Base-by-base conservation (phyloP, 192 early-diverging fungal genomes). In the Coemansia sp. region DNA sequence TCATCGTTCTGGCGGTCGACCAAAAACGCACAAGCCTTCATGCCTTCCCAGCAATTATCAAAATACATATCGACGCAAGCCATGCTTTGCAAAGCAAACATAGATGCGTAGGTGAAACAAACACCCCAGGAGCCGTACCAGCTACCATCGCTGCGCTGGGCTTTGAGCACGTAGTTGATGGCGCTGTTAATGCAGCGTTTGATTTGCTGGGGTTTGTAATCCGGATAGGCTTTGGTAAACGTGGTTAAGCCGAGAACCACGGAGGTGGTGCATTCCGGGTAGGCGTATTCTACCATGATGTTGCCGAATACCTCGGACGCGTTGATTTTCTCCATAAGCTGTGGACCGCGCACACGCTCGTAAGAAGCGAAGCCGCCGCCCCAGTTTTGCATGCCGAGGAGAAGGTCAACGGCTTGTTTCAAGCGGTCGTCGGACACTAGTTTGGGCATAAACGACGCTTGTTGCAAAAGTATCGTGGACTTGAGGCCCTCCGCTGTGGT, bases 51-150 rank as follows among this genome's bases (percentile, higher is more conserved):
- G 84, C 88, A 90, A 79, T 89, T 95, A 33, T 90, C 80, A 71
- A 97, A 98, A 45, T 66, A 85, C 83, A 93, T 89, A 8, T 94
- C 96, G 20, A 92, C 88, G 61, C 90, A 91, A 8, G 90, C 89
- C 70, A 99, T 76, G 65, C 88, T 89, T 74, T 96, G 91, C 32
- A 96, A 66, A 1, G 92, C 92, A 90, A 99, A 99, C 90, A 95
- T 90, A 15, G 89, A 88, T 37, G 94, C 96, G 72, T 99, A 99
- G 14, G 95, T 98, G 67, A 95, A 99, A 77, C 97, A 99, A 69
- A 99, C 93, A 55, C 90, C 97, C 97, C 97, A 99, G 36, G 89
- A 87, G 5, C 97, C 97, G 75, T 91, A 96, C 95, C 95, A 99
- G 59, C 89, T 88, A 17, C 97, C 97, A 74, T 98, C 94, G 20